Conservation (phyloP, 331 rosid genomes). For the Erythrophleum ivorense region DNA sequence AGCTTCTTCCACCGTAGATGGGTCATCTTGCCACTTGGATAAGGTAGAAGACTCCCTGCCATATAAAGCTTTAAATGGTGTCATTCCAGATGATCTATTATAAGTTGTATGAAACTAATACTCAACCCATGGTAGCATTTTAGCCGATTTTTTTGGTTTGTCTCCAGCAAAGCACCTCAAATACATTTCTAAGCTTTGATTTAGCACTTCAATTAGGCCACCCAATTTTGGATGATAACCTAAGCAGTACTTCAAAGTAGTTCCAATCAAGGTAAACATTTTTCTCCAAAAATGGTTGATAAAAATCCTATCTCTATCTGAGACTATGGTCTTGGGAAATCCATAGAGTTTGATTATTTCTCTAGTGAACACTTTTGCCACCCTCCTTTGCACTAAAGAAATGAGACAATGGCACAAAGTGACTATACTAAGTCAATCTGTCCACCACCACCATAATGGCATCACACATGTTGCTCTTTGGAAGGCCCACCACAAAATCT, state of each 20-base stretch:
- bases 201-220: neutral
- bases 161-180: neutral
- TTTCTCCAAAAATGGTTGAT: neutral
- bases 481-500: neutral
- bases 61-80: neutral
- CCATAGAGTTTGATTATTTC: neutral
- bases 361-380: neutral
- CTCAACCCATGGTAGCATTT: neutral
- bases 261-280: neutral
- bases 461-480: neutral
- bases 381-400: neutral
- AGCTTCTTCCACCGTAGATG: neutral
- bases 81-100: neutral
- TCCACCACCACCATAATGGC: neutral
- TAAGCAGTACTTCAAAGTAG: neutral
- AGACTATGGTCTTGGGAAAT: neutral
- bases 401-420: neutral
- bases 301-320: neutral
- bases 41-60: neutral
- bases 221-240: neutral
- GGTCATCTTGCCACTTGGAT: neutral
- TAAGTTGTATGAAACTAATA: neutral
- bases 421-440: neutral
- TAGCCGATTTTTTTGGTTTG: neutral
- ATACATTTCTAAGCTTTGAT: neutral